Evolutionary conservation across 176 grass and related monocot genomes (phyloP).

Genomic region (Carex myosuroides): DNA sequence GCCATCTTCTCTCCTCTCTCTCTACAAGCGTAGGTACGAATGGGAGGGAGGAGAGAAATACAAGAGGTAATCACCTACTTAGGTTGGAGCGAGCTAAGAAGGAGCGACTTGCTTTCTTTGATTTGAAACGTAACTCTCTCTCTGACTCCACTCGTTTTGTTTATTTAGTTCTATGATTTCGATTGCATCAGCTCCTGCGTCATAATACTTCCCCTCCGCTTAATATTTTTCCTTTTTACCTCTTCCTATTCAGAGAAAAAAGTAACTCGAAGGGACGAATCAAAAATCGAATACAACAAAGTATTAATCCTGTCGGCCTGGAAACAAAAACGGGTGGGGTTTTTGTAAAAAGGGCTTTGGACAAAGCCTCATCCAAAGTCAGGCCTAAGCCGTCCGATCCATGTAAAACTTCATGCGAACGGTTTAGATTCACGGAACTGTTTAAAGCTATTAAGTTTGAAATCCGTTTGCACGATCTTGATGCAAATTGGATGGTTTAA

Average conservation of each 20-base stretch:
- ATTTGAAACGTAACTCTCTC: slow-evolving; percentile 2
- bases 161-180: background rate
- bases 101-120: background rate
- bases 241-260: background rate
- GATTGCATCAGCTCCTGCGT: slow-evolving; percentile 15
- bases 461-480: too few species aligned
- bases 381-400: too few species aligned
- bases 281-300: too few species aligned
- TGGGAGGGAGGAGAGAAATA: background rate
- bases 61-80: background rate
- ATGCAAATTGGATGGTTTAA: too few species aligned
- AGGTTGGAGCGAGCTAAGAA: background rate
- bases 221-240: background rate
- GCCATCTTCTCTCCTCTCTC: background rate
- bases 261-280: too few species aligned
- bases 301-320: too few species aligned
- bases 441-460: too few species aligned
- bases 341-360: too few species aligned
- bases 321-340: too few species aligned
- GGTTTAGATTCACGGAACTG: too few species aligned
- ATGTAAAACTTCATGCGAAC: too few species aligned
- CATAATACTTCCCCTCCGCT: background rate
- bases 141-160: background rate
- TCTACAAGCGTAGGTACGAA: background rate
- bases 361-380: too few species aligned